Evolutionary conservation across 768 basidiomycete genomes (phyloP).

Genomic region (Suillus occidentalis): DNA sequence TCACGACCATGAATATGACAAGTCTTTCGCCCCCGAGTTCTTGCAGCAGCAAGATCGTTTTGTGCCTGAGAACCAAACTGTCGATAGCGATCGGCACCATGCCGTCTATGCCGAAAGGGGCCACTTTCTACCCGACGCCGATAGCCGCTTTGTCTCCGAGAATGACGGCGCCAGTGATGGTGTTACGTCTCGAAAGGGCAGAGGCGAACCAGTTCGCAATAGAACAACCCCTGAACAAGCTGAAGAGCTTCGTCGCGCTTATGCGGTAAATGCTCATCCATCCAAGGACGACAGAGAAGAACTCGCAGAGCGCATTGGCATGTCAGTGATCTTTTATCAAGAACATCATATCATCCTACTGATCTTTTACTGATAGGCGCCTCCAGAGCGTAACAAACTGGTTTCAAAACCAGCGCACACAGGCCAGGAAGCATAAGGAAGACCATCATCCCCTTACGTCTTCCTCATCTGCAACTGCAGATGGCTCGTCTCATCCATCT

Average conservation of each 20-base stretch:
- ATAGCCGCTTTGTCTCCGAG: conserved; percentile 53
- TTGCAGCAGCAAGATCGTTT: conserved; percentile 32
- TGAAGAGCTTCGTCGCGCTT: conserved; percentile 68
- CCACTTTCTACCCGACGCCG: conserved; percentile 50
- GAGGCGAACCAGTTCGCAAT: conserved; percentile 43
- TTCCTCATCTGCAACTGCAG: conserved; percentile 27
- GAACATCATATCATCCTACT: conserved; percentile 19
- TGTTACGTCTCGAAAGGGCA: conserved; percentile 30
- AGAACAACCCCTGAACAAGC: conserved; percentile 64
- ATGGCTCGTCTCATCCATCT: conserved; percentile 10
- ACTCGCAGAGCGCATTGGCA: conserved; percentile 69
- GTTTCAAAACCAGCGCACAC: conserved; percentile 85
- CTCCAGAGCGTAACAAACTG: conserved; percentile 81
- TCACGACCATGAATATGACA: conserved; percentile 28
- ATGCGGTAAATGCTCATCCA: conserved; percentile 65
- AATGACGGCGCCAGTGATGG: conserved; percentile 34
- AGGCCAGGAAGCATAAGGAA: conserved; percentile 70
- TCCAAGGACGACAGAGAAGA: conserved; percentile 64
- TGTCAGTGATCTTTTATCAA: conserved; percentile 49
- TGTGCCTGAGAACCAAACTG: conserved; percentile 33
- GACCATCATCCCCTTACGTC: conserved; percentile 35
- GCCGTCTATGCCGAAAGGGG: conserved; percentile 42
- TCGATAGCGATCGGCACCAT: conserved; percentile 25
- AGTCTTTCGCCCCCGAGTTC: conserved; percentile 31
- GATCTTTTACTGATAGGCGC: conserved; percentile 48